Base-by-base conservation (phyloP, 2,329 filamentous ascomycete genomes). In the Gnomoniopsis sp. region DNA sequence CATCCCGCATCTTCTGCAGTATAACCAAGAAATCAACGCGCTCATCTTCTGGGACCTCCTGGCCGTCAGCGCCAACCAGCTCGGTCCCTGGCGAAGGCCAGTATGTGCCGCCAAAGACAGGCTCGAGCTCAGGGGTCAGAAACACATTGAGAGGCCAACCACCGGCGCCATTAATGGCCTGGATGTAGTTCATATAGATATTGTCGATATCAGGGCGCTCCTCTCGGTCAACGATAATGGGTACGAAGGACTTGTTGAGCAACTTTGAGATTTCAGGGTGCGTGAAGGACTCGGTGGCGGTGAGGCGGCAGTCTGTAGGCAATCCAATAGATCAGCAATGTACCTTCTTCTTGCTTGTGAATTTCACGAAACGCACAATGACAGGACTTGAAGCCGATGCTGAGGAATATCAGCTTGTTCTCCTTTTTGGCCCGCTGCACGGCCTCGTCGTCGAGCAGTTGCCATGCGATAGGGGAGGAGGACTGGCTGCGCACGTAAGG, bases 121-220 rank as follows among this genome's bases (percentile, higher is more conserved):
- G 95, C 69, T 96, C 88, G 26, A 98, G 82, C 65, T 96, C 88
- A 0, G 95, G 92, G 0, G 95, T 99, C 33, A 98, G 82, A 71
- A 99, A 98, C n/a, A 96, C 88, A 69, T 97, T 98, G 61, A 98
- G 77, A 1, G 95, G 95, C 93, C 95, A 98, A 43, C 95, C 95
- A 11, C 92, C 93, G 1, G 85, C 88, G 21, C 90, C 92, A 59
- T 89, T 96, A 12, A 95, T 93, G 1, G 93, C 93, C 71, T 97
- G 92, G 44, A 96, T 88, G 72, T 96, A 99, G 76, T 96, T 96
- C 91, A 97, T 97, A 73, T 98, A 98, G 64, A 98, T 93, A 62
- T 90, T 87, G 70, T 99, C 95, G 64, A 98, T 86, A 70, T 98
- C 93, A 10, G 93, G 93, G 26, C 93, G 87, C 74, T 96, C 91